phyloP scores from a whole-genome alignment of 306 rosid species.

The Citrullus colocynthis region DNA sequence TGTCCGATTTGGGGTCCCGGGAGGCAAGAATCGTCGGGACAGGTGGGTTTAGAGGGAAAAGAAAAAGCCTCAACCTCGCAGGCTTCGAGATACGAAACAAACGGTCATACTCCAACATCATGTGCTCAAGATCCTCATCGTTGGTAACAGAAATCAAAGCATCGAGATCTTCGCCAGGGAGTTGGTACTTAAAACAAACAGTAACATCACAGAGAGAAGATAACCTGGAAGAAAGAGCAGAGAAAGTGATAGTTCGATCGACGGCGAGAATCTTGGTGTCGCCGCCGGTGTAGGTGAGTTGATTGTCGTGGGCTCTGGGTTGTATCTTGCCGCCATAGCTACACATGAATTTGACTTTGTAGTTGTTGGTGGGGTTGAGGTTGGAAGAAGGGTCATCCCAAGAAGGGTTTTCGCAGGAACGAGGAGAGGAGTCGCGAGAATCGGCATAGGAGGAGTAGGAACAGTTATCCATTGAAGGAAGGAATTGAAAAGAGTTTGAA shows the following conservation, averaged over 20 bases:
- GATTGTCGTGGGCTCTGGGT: constrained; percentile 54
- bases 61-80: constrained; percentile 55
- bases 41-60: constrained; percentile 31
- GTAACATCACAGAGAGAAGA: constrained; percentile 29
- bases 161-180: constrained; percentile 86
- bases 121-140: constrained; percentile 73
- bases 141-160: constrained; percentile 75
- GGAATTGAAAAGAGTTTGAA: neutral
- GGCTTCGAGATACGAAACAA: constrained; percentile 56
- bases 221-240: constrained; percentile 37
- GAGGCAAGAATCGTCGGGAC: constrained; percentile 16
- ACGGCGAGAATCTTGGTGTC: constrained; percentile 79
- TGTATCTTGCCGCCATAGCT: constrained; percentile 83
- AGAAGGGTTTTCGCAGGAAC: constrained; percentile 33
- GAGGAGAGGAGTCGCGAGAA: constrained; percentile 70
- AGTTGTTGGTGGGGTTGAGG: neutral
- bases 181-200: constrained; percentile 68
- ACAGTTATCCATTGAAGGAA: constrained; percentile 42
- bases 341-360: constrained; percentile 68
- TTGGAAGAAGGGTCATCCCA: constrained; percentile 36
- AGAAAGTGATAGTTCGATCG: constrained; percentile 48
- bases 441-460: constrained; percentile 46
- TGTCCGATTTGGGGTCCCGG: constrained; percentile 34
- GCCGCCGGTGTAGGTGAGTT: constrained; percentile 71
- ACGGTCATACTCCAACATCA: constrained; percentile 84